Evolutionary conservation across 148 eudicot species (phyloP).

Genomic region (Chenopodium quinoa): DNA sequence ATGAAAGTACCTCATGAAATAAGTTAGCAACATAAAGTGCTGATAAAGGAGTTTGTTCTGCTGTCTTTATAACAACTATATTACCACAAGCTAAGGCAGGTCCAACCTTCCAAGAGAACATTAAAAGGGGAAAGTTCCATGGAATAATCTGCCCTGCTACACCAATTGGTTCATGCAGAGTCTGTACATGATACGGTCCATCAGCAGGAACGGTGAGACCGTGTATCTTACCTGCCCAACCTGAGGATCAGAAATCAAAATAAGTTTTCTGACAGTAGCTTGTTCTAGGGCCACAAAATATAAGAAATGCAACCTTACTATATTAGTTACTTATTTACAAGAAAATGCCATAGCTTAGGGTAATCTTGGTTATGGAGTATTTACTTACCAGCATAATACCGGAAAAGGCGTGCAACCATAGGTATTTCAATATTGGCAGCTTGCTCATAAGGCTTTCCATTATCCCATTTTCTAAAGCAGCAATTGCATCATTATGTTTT

Average conservation of each 20-base stretch:
- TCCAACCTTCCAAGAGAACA: conserved; percentile 68
- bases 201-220: conserved; percentile 63
- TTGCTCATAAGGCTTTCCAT: conserved; percentile 69
- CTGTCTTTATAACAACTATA: conserved; percentile 51
- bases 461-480: conserved; percentile 83
- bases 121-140: conserved; percentile 68
- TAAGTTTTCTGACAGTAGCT: neutral
- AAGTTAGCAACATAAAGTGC: conserved; percentile 55
- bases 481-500: conserved; percentile 66
- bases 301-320: neutral
- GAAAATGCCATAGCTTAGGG: neutral
- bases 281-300: neutral
- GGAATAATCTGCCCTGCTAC: conserved; percentile 68
- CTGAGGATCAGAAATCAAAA: conserved; percentile 27
- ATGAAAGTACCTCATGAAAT: conserved; percentile 48
- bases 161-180: conserved; percentile 61
- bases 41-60: conserved; percentile 63
- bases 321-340: neutral
- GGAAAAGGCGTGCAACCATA: conserved; percentile 54
- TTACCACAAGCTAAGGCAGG: conserved; percentile 70
- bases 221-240: conserved; percentile 73
- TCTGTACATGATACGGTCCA: conserved; percentile 50
- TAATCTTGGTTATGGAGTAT: neutral
- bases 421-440: conserved; percentile 61
- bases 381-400: conserved; percentile 68